Base-by-base conservation (phyloP, 176 grass and related monocot species). In the Cenchrus purpureus region DNA sequence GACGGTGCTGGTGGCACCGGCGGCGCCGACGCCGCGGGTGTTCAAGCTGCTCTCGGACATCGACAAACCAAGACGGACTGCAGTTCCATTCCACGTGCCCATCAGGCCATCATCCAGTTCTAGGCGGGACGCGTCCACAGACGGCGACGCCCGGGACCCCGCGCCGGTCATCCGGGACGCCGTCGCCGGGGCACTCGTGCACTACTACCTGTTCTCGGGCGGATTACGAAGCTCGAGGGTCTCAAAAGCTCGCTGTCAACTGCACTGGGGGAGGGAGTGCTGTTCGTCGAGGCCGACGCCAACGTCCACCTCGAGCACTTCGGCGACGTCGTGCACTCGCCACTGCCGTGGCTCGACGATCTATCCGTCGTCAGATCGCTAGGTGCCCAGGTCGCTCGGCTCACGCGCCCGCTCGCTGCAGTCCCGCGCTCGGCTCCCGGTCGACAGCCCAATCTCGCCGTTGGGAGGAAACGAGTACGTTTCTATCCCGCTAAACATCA, bases 221-320 rank as follows among this genome's bases (percentile, higher is more conserved):
- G 90, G 34, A 65, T 92, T 20, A 76, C 86, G 82, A 78, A 92
- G 71, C 15, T 42, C 1, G 15, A 54, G 25, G 76, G 82, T 9
- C 32, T 82, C 54, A 92, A 92, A 32, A 32, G 72, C 78, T 92
- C n/a, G 82, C 81, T n/a, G 90, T 88, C 19, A 86, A 92, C 34
- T 92, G 90, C 73, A 92, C 82, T 49, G 22, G 82, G 71, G 6
- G 86, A 92, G 81, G 90, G 86, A 9, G 44, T 92, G 14, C n/a
- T 86, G 78, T 92, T 92, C 82, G 59, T 78, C 2, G 90, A 88
- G 81, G 90, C 90, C 20, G 82, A 88, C 42, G 90, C 90, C 12
- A 81, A 88, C 6, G 86, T 91, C n/a, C 17, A 52, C 0, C 54
- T 91, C 45, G 82, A 91, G 10, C 79, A 92, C 5, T 88, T 92